Evolutionary conservation across 371 early-diverging fungal genomes (phyloP).

Genomic region (Mucor plumbeus): DNA sequence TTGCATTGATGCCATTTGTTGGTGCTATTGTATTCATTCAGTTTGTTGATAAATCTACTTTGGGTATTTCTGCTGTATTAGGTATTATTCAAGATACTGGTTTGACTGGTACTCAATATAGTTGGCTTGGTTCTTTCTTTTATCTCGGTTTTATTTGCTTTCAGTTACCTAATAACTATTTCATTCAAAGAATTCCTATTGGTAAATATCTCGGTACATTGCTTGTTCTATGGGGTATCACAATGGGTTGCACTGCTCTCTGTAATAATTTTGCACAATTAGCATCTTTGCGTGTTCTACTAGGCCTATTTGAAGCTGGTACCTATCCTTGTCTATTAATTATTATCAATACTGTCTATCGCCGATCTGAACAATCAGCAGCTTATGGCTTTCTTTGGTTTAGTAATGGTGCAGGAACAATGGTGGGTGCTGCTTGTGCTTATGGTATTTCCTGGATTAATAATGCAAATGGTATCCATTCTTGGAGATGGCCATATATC

Average conservation of each 20-base stretch:
- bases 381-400: slow-evolving; percentile 17
- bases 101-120: slow-evolving; percentile 29
- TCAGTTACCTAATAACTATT: slow-evolving; percentile 38
- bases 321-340: slow-evolving; percentile 32
- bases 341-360: slow-evolving; percentile 37
- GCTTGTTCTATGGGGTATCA: slow-evolving; percentile 40
- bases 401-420: slow-evolving; percentile 32
- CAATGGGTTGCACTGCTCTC: slow-evolving; percentile 30
- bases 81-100: slow-evolving; percentile 35
- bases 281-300: slow-evolving; percentile 28
- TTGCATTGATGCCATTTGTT: slow-evolving; percentile 32
- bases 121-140: slow-evolving; percentile 39
- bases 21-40: slow-evolving; percentile 36
- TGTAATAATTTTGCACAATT: slow-evolving; percentile 35
- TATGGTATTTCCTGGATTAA: slow-evolving; percentile 31
- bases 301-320: slow-evolving; percentile 45
- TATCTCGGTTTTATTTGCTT: slow-evolving; percentile 38
- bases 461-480: slow-evolving; percentile 21
- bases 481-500: slow-evolving; percentile 40
- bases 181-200: slow-evolving; percentile 39
- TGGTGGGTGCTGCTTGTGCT: slow-evolving; percentile 23
- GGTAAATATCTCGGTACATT: slow-evolving; percentile 33
- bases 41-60: slow-evolving; percentile 43
- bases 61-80: slow-evolving; percentile 37
- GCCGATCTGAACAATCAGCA: slow-evolving; percentile 40